Base-by-base conservation (phyloP, 2,329 filamentous ascomycete genomes). In the Neopestalotiopsis sp. region DNA sequence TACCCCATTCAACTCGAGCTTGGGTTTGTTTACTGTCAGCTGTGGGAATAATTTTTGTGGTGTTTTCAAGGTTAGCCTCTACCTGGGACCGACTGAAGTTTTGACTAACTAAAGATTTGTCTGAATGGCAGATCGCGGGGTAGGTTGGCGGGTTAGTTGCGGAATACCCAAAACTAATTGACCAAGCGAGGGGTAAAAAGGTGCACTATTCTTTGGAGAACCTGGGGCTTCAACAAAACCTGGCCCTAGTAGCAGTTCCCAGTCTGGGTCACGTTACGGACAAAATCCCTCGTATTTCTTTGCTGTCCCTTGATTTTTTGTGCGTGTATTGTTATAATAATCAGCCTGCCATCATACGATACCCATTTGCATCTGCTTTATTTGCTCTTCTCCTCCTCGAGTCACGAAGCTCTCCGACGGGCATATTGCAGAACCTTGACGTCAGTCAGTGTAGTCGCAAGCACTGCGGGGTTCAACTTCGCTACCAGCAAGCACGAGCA, bases 391-490 rank as follows among this genome's bases (percentile, higher is more conserved):
- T 7, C 4, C 5, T 28, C 20, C 14, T n/a, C 45, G 20, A 53
- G 45, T 24, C 10, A 53, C 45, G 45, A n/a, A 53, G 45, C 45
- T 53, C 45, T 53, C 45, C 45, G 45, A 53, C 45, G 45, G 45
- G 45, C 45, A 53, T 53, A 53, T 53, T 20, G n/a, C 45, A 53
- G 20, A 53, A 53, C 45, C 45, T 53, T 53, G 45, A 53, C 45
- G 45, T 53, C 45, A 53, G 45, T 53, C 45, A 53, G n/a, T 53
- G 45, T 53, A 53, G 45, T 53, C 45, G 20, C 45, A 53, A 53
- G 45, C 24, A 28, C 24, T 28, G 24, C 45, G 45, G 45, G 45
- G 45, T 53, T n/a, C 45, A 53, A n/a, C 1, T 24, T 53, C 45
- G 17, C n/a, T 38, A 38, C 34, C 34, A 38, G 34, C 6, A 20